A percentile compares a stretch with the other conserved stretches of the same genome.
Conservation (phyloP, 2,329 filamentous ascomycete genomes). For the Pseudogymnoascus sp. region DNA sequence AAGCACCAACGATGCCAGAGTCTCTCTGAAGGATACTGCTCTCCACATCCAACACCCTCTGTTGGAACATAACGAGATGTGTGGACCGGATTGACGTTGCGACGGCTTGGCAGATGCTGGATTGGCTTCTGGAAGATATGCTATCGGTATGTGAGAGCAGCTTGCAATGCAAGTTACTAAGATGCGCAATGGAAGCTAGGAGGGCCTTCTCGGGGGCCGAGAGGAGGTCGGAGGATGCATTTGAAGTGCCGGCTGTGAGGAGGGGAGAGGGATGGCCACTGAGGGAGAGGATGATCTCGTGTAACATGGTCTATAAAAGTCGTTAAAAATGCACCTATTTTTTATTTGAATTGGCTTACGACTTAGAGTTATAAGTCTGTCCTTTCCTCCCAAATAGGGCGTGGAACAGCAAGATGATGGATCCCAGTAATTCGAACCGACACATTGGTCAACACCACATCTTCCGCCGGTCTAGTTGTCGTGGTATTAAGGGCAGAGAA, state of each 20-base stretch:
- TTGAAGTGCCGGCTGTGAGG: slow-evolving; percentile 48
- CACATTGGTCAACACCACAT: slow-evolving; percentile 22
- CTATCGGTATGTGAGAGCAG: slow-evolving; percentile 60
- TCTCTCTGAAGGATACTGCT: slow-evolving; percentile 68
- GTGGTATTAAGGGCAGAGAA: not conserved
- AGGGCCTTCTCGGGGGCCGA: slow-evolving; percentile 79
- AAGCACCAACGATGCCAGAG: slow-evolving; percentile 75
- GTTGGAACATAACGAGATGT: slow-evolving; percentile 75
- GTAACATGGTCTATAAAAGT: slow-evolving; percentile 61
- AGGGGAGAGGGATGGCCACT: slow-evolving; percentile 89
- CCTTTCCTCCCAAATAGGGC: slow-evolving; percentile 11
- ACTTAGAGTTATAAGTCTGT: slow-evolving; percentile 1
- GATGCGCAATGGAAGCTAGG: slow-evolving; percentile 65
- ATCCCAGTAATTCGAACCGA: slow-evolving; percentile 27
- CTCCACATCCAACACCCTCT: slow-evolving; percentile 79
- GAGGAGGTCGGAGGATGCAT: slow-evolving; percentile 42
- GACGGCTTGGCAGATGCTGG: slow-evolving; percentile 79
- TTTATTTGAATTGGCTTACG: slow-evolving; percentile 6
- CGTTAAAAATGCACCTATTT: slow-evolving; percentile 9
- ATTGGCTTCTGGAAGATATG: slow-evolving; percentile 65
- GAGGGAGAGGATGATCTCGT: slow-evolving; percentile 95
- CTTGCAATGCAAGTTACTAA: slow-evolving; percentile 71
- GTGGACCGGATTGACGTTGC: slow-evolving; percentile 67
- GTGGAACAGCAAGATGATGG: slow-evolving; percentile 23
- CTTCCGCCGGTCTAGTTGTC: not conserved